Evolutionary conservation across 345 rosid genomes (phyloP).

Genomic region (Eutrema japonicum): DNA sequence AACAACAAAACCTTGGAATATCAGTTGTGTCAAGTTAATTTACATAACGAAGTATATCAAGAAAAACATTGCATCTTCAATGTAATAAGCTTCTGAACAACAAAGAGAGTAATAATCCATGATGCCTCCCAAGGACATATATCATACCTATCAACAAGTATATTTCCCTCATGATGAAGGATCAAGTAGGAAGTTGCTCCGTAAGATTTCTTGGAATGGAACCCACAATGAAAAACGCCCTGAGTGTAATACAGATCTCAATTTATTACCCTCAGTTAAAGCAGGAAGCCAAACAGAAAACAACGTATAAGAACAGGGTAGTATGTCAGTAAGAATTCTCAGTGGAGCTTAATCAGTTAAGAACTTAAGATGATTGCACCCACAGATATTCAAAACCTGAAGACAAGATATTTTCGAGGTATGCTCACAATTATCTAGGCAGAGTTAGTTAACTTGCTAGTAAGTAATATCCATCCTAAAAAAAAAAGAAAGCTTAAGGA

Average conservation of each 20-base stretch:
- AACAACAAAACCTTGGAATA: slow-evolving; percentile 12
- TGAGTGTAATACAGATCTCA: slow-evolving; percentile 35
- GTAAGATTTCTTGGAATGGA: slow-evolving; percentile 66
- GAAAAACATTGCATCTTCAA: slow-evolving; percentile 6
- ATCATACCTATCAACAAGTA: slow-evolving; percentile 64
- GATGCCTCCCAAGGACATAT: slow-evolving; percentile 14
- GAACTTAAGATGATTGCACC: neutral
- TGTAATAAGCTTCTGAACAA: neutral
- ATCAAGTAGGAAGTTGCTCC: slow-evolving; percentile 70
- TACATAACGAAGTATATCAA: neutral
- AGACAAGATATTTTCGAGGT: neutral
- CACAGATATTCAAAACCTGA: neutral
- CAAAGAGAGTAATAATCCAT: neutral
- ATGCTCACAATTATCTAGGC: slow-evolving; percentile 3
- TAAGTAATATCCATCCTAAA: neutral
- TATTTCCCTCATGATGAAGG: slow-evolving; percentile 61
- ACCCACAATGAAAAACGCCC: slow-evolving; percentile 73
- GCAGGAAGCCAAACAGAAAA: slow-evolving; percentile 2
- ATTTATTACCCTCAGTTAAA: slow-evolving; percentile 10
- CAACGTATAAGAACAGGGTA: slow-evolving; percentile 18
- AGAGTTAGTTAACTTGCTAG: neutral
- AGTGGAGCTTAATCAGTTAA: slow-evolving; percentile 10
- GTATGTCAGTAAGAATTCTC: neutral
- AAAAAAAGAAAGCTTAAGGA: slow-evolving; percentile 2
- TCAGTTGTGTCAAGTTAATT: slow-evolving; percentile 15